A percentile compares a stretch with the other conserved stretches of the same genome.
phyloP scores from a whole-genome alignment of 129 eudicot species.

The Helianthus annuus region HanXRQr2.0-SUNRISE NC_035446.2:95562427-95562926 shows the following conservation, averaged over 20 bases:
- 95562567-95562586: not conserved
- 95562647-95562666: slow-evolving; percentile 8
- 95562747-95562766: slow-evolving; percentile 1
- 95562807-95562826: slow-evolving; percentile 57
- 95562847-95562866: slow-evolving; percentile 49
- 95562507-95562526: slow-evolving; percentile 73
- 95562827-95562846: slow-evolving; percentile 70
- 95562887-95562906: slow-evolving; percentile 37
- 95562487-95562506: slow-evolving; percentile 79
- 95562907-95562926: not conserved
- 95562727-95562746: slow-evolving; percentile 24
- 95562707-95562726: slow-evolving; percentile 28
- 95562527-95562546: slow-evolving; percentile 81
- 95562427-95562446: slow-evolving; percentile 37
- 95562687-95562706: slow-evolving; percentile 27
- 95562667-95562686: slow-evolving; percentile 32
- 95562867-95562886: slow-evolving; percentile 58
- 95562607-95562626: not conserved
- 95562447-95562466: slow-evolving; percentile 31
- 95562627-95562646: slow-evolving; percentile 22
- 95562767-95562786: not conserved
- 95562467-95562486: slow-evolving; percentile 42
- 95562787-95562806: slow-evolving; percentile 26
- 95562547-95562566: slow-evolving; percentile 29
- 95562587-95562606: not conserved